A percentile compares a stretch with the other conserved stretches of the same genome.
These are phyloP conservation scores for Leucogyrophana mollusca DNA, from an alignment of 768 basidiomycete species.

Conservation along the genomic window DNA sequence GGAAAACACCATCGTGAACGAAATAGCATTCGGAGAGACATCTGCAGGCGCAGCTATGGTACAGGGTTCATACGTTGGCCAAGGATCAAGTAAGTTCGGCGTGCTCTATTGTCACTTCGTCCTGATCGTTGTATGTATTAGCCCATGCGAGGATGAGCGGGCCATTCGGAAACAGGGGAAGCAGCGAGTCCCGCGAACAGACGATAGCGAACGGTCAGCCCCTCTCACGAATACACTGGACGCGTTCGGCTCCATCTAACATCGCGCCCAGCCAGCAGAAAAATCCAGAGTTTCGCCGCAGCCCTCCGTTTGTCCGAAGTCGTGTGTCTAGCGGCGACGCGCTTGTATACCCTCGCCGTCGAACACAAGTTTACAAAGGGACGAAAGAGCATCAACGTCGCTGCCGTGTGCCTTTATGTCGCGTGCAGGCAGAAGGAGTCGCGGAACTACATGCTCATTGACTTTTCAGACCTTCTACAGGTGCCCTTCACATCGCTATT, in stretches of 20 bases:
- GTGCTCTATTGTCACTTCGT: not conserved
- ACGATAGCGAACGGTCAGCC: conserved; percentile 83
- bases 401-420: conserved; percentile 94
- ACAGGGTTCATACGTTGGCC: conserved; percentile 88
- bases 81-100: conserved; percentile 76
- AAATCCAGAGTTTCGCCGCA: conserved; percentile 80
- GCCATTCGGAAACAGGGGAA: conserved; percentile 78
- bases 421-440: conserved; percentile 92
- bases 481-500: conserved; percentile 35
- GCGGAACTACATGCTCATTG: conserved; percentile 94
- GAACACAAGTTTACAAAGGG: conserved; percentile 95
- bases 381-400: conserved; percentile 87
- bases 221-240: not conserved
- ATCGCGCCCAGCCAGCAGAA: conserved; percentile 61
- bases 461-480: conserved; percentile 95
- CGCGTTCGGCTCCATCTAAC: not conserved
- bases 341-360: conserved; percentile 91
- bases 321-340: conserved; percentile 76
- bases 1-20: conserved; percentile 91
- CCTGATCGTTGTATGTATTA: conserved; percentile 28
- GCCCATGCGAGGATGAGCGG: conserved; percentile 83
- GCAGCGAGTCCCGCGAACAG: conserved; percentile 82
- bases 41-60: conserved; percentile 92
- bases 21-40: conserved; percentile 95
- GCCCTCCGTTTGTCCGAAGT: conserved; percentile 77